Evolutionary conservation across 2,329 filamentous ascomycete species (phyloP), one percentile per base, ranked within the genome.

Genomic region (Zymoseptoria crescenta): DNA sequence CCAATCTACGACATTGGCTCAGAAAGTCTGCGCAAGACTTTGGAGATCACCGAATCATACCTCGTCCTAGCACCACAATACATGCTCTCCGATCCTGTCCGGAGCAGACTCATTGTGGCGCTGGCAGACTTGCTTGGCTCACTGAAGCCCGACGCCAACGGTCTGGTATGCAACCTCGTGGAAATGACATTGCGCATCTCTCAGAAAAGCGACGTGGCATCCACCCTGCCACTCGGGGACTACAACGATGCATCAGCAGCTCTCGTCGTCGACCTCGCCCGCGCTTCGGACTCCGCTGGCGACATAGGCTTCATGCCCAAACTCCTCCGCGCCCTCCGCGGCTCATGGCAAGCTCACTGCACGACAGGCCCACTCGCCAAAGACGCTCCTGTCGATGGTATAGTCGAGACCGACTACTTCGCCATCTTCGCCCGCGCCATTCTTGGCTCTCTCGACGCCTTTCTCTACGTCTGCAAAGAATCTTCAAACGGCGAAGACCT

Each of bases 371-470:
- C 93, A 0, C 88, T 89, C 68, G 82, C 82, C 27, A 88, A 82
- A 65, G 79, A 83, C 20, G 82, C 86, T 49, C 83, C 84, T 29
- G 82, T 96, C 35, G 87, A 87, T 66, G 84, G 86, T 10, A 81
- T 91, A 9, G 86, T 89, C 0, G 86, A 96, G 69, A 88, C 88
- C 0, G 89, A 96, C 70, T 96, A 96, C 72, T 88, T 96, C 69
- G 83, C 85, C 4, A 85, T 97, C 1, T 80, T 99, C 1, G 87
- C 90, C 1, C 87, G 92, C 1, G 81, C 97, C 16, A 83, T 87
- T 0, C 76, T 96, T 1, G 85, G 86, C 0, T 87, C 88, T 45
- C 89, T 92, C 0, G 74, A 75, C 2, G 77, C 88, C 1, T 87
- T 96, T 65, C 76, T 86, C 10, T 76, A 79, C 52, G 80, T 79